Percentiles rank a stretch among this genome's conserved stretches.
Conservation (phyloP, 2,329 filamentous ascomycete genomes). For the Colletotrichum plurivorum region DNA sequence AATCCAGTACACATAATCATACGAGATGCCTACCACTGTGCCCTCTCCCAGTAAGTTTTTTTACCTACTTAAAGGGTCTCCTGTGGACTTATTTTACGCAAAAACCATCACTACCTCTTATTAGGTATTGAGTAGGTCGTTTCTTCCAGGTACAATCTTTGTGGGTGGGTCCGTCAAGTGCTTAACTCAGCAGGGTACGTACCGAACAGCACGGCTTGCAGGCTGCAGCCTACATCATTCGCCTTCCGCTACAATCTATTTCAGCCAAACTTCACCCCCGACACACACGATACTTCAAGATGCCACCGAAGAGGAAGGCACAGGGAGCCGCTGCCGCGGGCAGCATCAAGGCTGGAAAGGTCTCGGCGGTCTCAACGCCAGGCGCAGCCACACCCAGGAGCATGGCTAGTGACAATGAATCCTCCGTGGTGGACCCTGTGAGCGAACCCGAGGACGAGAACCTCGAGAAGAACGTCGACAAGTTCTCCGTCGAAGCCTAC, state of each 20-base stretch:
- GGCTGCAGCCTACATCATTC: constrained; percentile 31
- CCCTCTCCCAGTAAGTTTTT: no score
- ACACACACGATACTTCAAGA: constrained; percentile 50
- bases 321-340: constrained; percentile 58
- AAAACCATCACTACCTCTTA: no score
- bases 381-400: constrained; percentile 73
- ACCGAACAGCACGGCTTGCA: no score
- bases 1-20: no score
- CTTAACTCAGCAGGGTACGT: constrained; percentile 1
- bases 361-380: constrained; percentile 72
- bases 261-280: neutral
- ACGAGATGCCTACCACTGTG: no score
- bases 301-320: constrained; percentile 83
- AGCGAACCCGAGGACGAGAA: constrained; percentile 64
- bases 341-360: constrained; percentile 68
- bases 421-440: constrained; percentile 44
- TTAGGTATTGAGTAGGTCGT: no score
- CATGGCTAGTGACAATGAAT: constrained; percentile 68
- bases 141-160: no score
- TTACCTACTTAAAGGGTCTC: no score
- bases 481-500: constrained; percentile 69
- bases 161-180: neutral
- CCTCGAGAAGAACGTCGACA: constrained; percentile 71
- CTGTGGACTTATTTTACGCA: no score
- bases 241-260: neutral